Base-by-base conservation (phyloP, 139 green algal genomes). In the Closterium sp. region DNA sequence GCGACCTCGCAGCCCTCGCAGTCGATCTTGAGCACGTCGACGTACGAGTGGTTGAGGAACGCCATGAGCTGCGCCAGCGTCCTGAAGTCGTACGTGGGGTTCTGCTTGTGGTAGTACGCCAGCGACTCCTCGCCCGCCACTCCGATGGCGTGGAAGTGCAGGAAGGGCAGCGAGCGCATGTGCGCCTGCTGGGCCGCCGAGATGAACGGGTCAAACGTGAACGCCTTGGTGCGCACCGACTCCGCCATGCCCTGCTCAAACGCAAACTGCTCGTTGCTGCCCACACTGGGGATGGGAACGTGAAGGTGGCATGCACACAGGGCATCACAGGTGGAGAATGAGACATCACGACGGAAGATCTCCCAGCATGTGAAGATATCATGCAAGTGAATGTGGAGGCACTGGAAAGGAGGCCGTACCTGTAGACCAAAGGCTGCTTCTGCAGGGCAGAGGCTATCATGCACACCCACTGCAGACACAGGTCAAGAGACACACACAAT, bases 21-120 rank as follows among this genome's bases (percentile, higher is more conserved):
- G 81, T 86, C 81, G 81, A 86, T 86, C 81, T 86, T 86, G 81
- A 86, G 30, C 81, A 86, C 81, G 81, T 86, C 81, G n/a, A 86
- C 81, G 28, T 86, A 86, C 16, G 28, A 31, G n/a, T 32, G n/a
- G 81, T 86, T 86, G n/a, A 86, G 81, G 81, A 86, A 33, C 16
- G 21, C 16, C n/a, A 86, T 32, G n/a, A 86, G 81, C n/a, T 33
- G n/a, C 19, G n/a, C n/a, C 5, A 86, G 81, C n/a, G 81, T 86
- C 81, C 21, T 33, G 30, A 86, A 86, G n/a, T 86, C n/a, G n/a
- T 86, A 34, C 21, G 12, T 23, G n/a, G n/a, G 81, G 30, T 34
- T 33, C 81, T 33, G n/a, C n/a, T 32, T 69, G 43, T 69, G 43
- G 81, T 86, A 33, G 81, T 34, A 34, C 30, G n/a, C 43, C n/a